Percentiles rank a stretch among this genome's conserved stretches.
phyloP scores from a whole-genome alignment of 2,329 filamentous ascomycete species.

The Cytospora mali region DNA sequence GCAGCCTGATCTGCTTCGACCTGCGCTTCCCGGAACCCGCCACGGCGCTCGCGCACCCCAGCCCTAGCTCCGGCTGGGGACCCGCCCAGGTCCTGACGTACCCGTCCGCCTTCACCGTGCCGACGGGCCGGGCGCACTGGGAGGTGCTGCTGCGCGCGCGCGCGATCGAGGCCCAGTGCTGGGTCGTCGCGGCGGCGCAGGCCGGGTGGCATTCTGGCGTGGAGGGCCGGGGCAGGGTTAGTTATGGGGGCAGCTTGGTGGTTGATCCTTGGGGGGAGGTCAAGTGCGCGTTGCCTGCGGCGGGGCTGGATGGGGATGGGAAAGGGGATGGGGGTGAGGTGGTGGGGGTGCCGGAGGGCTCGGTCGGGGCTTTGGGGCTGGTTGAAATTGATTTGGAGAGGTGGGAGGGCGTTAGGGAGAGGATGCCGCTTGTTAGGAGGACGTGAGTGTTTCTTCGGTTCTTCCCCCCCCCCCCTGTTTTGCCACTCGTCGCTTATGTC shows the following conservation, averaged over 20 bases:
- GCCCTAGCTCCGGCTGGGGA: constrained; percentile 36
- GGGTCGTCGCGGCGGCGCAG: constrained; percentile 85
- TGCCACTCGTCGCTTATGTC: too few species aligned
- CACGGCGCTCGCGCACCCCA: constrained; percentile 60
- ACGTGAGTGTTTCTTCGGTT: constrained; percentile 49
- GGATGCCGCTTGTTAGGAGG: constrained; percentile 56
- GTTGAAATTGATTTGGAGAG: constrained; percentile 56
- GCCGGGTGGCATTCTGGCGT: constrained; percentile 66
- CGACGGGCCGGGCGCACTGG: constrained; percentile 87
- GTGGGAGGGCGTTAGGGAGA: constrained; percentile 50
- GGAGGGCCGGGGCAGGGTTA: constrained; percentile 53
- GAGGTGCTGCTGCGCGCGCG: constrained; percentile 74
- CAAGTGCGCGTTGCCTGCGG: constrained; percentile 57
- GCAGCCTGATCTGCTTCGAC: constrained; percentile 87
- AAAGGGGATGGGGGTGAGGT: constrained; percentile 48
- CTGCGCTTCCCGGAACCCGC: constrained; percentile 79
- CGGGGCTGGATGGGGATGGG: constrained; percentile 51
- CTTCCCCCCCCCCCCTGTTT: background rate
- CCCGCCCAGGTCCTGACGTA: constrained; percentile 78
- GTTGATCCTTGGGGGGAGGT: constrained; percentile 86
- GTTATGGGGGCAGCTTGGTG: constrained; percentile 85
- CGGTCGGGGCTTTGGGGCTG: constrained; percentile 54
- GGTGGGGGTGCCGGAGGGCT: constrained; percentile 39
- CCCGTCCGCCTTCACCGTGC: constrained; percentile 87
- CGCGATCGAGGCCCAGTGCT: constrained; percentile 87